phyloP scores from a whole-genome alignment of 169 alveolate genomes.

The Ichthyophthirius multifiliis region DNA sequence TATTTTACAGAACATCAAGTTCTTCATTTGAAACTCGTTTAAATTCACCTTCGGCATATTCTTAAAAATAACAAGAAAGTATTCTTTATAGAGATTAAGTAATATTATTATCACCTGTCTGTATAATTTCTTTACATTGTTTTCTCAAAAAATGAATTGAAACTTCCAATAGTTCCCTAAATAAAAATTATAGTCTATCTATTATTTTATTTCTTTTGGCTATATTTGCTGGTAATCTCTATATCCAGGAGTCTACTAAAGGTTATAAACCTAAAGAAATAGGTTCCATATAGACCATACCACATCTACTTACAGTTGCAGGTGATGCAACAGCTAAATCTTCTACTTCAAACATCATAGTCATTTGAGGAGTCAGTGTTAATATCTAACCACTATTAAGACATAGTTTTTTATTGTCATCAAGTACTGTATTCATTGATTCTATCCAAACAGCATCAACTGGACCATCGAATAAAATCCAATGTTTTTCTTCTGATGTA shows the following conservation, averaged over 20 bases:
- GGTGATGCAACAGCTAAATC: slow-evolving; percentile 89
- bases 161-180: slow-evolving; percentile 73
- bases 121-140: slow-evolving; percentile 82
- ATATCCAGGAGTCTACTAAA: slow-evolving; percentile 73
- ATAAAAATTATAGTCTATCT: slow-evolving; percentile 56
- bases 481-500: slow-evolving; percentile 77
- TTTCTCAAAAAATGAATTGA: slow-evolving; percentile 64
- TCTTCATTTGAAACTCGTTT: slow-evolving; percentile 71
- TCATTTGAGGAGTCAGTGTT: slow-evolving; percentile 83
- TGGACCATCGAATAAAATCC: slow-evolving; percentile 94
- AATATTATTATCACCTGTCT: slow-evolving; percentile 76
- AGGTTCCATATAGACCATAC: slow-evolving; percentile 90
- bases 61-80: slow-evolving; percentile 71
- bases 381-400: slow-evolving; percentile 69
- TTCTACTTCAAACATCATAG: slow-evolving; percentile 87
- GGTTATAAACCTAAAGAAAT: slow-evolving; percentile 76
- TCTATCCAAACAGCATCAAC: slow-evolving; percentile 92
- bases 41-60: slow-evolving; percentile 70
- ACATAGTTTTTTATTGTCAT: slow-evolving; percentile 88
- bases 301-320: slow-evolving; percentile 89
- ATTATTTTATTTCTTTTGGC: slow-evolving; percentile 62
- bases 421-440: slow-evolving; percentile 91
- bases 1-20: slow-evolving; percentile 58
- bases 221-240: slow-evolving; percentile 55
- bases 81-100: slow-evolving; percentile 22